Percentiles rank a stretch among this genome's conserved stretches.
Evolutionary conservation across 108 stramenopile species (phyloP).

Genomic region (Cyclotella atomus): DNA sequence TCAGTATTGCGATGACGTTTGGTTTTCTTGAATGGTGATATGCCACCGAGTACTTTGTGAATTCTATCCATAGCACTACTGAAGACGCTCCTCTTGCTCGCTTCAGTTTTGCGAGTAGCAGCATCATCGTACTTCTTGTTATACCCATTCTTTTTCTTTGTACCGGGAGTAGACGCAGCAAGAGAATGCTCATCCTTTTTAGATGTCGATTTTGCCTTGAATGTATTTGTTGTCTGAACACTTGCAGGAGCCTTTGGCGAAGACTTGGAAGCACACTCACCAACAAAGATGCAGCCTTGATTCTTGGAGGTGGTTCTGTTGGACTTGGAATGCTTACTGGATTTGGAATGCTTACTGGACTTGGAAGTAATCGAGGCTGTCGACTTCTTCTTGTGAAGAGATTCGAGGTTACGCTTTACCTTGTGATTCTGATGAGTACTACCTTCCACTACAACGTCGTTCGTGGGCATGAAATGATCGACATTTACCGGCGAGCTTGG

Average conservation of each 20-base stretch:
- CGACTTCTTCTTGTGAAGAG: not conserved
- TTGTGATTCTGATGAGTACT: not conserved
- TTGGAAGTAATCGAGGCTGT: not conserved
- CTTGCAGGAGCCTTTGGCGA: not conserved
- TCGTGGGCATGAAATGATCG: not conserved
- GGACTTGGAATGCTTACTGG: not conserved
- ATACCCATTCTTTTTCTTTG: not conserved
- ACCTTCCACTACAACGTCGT: not conserved
- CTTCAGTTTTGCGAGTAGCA: not conserved
- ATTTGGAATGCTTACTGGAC: not conserved
- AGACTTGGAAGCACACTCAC: not conserved
- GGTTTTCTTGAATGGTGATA: not conserved
- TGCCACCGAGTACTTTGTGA: not conserved
- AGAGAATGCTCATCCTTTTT: not conserved
- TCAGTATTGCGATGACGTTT: not conserved
- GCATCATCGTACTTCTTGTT: not conserved
- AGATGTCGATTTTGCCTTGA: not conserved
- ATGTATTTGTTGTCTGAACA: not conserved
- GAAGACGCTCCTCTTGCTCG: constrained; percentile 1
- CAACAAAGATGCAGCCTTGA: not conserved
- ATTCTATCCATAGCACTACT: not conserved
- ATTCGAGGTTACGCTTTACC: not conserved
- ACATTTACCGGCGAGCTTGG: too few relatives aligned
- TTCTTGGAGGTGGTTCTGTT: not conserved
- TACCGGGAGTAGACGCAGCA: not conserved